Evolutionary conservation across 352 stramenopile species (phyloP), one percentile per base, ranked within the genome.

Genomic region (Phytophthora nicotianae): DNA sequence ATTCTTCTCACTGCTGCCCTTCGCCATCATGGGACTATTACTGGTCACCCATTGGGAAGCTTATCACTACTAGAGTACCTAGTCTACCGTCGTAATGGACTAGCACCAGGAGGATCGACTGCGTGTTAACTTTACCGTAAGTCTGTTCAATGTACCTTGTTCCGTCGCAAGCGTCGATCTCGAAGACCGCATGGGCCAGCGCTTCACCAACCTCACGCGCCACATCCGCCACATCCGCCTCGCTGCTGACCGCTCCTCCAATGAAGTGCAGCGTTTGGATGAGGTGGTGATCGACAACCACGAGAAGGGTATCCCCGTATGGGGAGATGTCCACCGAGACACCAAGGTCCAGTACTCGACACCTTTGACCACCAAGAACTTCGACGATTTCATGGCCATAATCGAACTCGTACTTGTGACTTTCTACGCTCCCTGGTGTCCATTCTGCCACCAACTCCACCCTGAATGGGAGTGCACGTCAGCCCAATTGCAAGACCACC

Each of bases 41-140:
- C 62, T 90, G 26, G 23, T 86, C 32, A 81, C 66, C 29, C 71
- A 93, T 68, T 90, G 81, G 68, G 63, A 77, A 24, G 79, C 71
- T 16, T 93, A 83, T 65, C 50, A 58, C n/a, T 16, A 55, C 24
- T 50, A 75, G 8, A 70, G 70, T 40, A 87, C 74, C 38, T 72
- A 75, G 57, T 86, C 79, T 16, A 80, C 74, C 19, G 79, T 94
- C 17, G 62, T 78, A 37, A 74, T 95, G 65, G 83, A 94, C 53
- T 75, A 79, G 53, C 82, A 93, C 58, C 79, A 91, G 62, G 86
- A 95, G 58, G 83, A 93, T 63, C 81, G 83, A 45, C 68, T 95
- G 46, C 83, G 83, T 29, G 88, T 95, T 41, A 93, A 93, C 58
- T 95, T 95, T 51, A 95, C 93, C 62, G 79, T 95, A 27, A 91